Percentiles rank a stretch among this genome's conserved stretches.
Evolutionary conservation across 257 asterid genomes (phyloP).

Genomic region (Nicotiana attenuata): DNA sequence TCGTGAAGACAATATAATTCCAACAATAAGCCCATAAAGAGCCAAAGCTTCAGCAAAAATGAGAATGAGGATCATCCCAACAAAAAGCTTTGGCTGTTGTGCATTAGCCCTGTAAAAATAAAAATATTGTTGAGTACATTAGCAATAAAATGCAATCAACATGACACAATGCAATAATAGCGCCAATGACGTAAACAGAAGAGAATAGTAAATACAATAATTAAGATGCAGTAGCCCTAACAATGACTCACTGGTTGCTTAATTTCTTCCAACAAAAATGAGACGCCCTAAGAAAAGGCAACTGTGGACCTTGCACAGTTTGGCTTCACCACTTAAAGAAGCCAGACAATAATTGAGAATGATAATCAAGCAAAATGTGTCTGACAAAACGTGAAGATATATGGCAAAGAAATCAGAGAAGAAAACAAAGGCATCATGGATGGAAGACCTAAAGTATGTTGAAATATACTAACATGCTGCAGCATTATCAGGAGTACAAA

Average conservation of each 20-base stretch:
- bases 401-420: neutral
- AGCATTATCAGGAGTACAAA: neutral
- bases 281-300: neutral
- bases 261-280: neutral
- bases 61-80: conserved; percentile 38
- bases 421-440: neutral
- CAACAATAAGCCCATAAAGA: conserved; percentile 34
- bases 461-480: neutral
- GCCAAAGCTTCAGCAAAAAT: conserved; percentile 35
- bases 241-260: neutral
- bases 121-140: neutral
- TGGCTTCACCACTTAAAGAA: neutral
- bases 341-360: neutral
- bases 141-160: neutral
- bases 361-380: neutral
- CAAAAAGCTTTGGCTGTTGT: conserved; percentile 37
- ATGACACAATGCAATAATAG: neutral
- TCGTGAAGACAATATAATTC: conserved; percentile 28
- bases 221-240: neutral
- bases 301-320: neutral
- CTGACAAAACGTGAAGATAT: neutral
- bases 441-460: neutral
- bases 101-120: conserved; percentile 25
- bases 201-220: neutral
- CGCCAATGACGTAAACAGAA: neutral